Evolutionary conservation across 192 early-diverging fungal species (phyloP), one percentile per base, ranked within the genome.

Genomic region (Endogone sp.): DNA sequence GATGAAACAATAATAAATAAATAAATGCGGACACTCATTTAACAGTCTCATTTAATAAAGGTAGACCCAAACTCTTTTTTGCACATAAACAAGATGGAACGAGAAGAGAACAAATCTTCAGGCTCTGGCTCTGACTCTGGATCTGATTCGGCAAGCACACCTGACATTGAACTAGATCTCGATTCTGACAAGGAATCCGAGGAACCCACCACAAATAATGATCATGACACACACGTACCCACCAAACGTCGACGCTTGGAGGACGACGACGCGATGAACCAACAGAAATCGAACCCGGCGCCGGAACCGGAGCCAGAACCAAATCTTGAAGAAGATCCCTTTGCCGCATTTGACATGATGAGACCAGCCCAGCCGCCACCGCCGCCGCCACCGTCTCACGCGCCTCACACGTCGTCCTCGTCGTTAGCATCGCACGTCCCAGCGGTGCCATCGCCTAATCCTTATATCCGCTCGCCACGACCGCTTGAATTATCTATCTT

Each of bases 401-500:
- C 37, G 0, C 37, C 37, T 6, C 9, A 6, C 37, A 11, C 37
- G 9, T 49, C 37, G 37, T 49, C 37, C 37, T 1, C 37, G 6
- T 49, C 37, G 37, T n/a, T n/a, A n/a, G n/a, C n/a, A n/a, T 49
- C 37, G 37, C 37, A 49, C 37, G 37, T 16, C 6, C 37, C 6
- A 49, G 37, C 37, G 16, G 16, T 6, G 37, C 37, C 37, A 49
- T 49, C 9, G 37, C 0, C 37, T 11, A 49, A 49, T 16, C 37
- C 6, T 6, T 11, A 16, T 16, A 16, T 6, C 37, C 37, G 16
- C 6, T 16, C 37, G 9, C 16, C 37, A 49, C 6, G 37, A 49
- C 32, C 28, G 13, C 63, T 81, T 59, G 90, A 92, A 54, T 78
- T 76, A 29, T 85, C 85, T 10, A 81, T 93, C 44, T 91, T 93